Evolutionary conservation across 2,329 filamentous ascomycete species (phyloP).

Genomic region (Xylogone sp.): DNA sequence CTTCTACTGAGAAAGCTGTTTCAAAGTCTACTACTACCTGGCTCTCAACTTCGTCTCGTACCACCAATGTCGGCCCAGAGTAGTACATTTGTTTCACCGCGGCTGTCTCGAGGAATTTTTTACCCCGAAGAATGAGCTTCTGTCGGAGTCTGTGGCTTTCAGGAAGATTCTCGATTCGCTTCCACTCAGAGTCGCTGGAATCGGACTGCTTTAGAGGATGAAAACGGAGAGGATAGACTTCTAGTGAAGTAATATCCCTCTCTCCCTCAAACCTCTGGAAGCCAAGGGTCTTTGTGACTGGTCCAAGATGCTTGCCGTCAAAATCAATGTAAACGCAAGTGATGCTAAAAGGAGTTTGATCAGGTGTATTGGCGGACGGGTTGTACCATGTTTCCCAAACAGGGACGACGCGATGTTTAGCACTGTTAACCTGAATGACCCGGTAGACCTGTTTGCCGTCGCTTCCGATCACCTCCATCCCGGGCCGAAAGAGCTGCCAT

Average conservation of each 20-base stretch:
- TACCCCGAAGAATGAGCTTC: too few relatives aligned
- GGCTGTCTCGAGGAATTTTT: too few relatives aligned
- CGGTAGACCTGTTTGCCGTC: conserved; percentile 21
- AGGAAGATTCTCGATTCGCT: too few relatives aligned
- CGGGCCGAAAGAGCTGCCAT: conserved; percentile 23
- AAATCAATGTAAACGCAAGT: conserved; percentile 27
- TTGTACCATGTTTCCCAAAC: not conserved
- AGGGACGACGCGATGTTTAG: conserved; percentile 3
- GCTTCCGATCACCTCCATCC: conserved; percentile 5
- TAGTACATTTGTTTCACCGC: conserved; percentile 26
- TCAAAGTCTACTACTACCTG: conserved; percentile 30
- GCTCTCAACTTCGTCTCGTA: conserved; percentile 27
- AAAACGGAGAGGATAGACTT: conserved; percentile 24
- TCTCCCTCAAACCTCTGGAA: conserved; percentile 24
- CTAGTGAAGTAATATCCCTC: conserved; percentile 18
- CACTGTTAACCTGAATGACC: conserved; percentile 14
- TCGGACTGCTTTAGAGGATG: conserved; percentile 12
- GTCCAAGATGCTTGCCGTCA: conserved; percentile 27
- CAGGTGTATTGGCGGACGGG: not conserved
- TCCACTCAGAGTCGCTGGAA: too few relatives aligned
- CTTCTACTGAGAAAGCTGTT: conserved; percentile 15
- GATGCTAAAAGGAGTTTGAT: conserved; percentile 5
- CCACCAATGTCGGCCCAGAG: conserved; percentile 17
- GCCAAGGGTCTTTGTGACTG: conserved; percentile 17
- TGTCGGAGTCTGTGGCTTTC: too few relatives aligned